These are phyloP conservation scores for Nemania diffusa DNA, from an alignment of 2,329 filamentous ascomycete genomes.

Conservation along the genomic window DNA sequence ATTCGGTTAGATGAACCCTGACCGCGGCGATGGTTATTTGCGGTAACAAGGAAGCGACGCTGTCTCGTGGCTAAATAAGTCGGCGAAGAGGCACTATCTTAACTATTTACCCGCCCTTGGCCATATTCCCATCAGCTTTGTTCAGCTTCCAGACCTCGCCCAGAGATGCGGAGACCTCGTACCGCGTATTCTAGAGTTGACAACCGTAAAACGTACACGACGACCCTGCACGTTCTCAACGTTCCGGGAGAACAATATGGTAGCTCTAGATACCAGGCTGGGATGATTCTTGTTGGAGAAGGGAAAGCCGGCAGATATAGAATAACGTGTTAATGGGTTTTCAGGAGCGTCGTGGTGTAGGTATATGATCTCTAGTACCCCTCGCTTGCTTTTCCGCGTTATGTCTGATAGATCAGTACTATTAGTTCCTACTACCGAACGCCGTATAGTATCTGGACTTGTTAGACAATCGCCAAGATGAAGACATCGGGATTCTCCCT, in stretches of 20 bases:
- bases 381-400: conserved; percentile 14
- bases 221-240: conserved; percentile 30
- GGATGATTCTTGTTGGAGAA: conserved; percentile 24
- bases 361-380: conserved; percentile 29
- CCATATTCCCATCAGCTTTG: conserved; percentile 33
- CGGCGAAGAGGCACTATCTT: conserved; percentile 42
- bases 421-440: neutral
- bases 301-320: conserved; percentile 35
- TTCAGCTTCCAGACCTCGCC: conserved; percentile 37
- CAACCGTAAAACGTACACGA: conserved; percentile 32
- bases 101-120: conserved; percentile 46
- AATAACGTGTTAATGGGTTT: conserved; percentile 22
- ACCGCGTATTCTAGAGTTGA: conserved; percentile 37
- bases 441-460: conserved; percentile 8
- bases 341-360: conserved; percentile 3
- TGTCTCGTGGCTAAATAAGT: conserved; percentile 42
- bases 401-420: neutral
- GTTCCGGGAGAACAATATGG: conserved; percentile 25
- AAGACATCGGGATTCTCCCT: conserved; percentile 36
- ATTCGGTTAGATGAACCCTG: conserved; percentile 2
- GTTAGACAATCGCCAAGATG: conserved; percentile 31
- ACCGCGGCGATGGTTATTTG: conserved; percentile 17
- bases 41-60: conserved; percentile 11
- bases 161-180: conserved; percentile 41
- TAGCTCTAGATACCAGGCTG: conserved; percentile 20